phyloP scores from a whole-genome alignment of 495 filamentous ascomycete genomes.

The Aspergillus bertholletiae region DNA sequence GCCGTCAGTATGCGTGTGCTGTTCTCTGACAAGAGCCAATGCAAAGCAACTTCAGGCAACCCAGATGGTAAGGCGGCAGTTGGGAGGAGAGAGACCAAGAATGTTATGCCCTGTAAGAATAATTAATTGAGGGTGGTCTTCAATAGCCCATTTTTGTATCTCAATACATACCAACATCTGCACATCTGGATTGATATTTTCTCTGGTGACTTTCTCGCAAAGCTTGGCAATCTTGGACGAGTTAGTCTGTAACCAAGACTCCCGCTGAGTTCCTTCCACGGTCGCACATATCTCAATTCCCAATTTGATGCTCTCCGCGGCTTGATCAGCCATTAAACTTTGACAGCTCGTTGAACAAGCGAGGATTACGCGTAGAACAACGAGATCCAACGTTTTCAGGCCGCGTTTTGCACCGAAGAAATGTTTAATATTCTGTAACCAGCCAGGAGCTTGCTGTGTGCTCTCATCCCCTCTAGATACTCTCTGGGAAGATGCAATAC shows the following conservation, averaged over 20 bases:
- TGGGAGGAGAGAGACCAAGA: constrained; percentile 31
- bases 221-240: constrained; percentile 46
- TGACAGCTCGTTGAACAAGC: constrained; percentile 45
- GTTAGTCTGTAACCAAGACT: constrained; percentile 44
- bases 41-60: constrained; percentile 21
- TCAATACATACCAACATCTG: constrained; percentile 41
- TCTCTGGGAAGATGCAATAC: constrained; percentile 26
- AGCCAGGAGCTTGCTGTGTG: constrained; percentile 16
- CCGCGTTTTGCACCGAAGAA: constrained; percentile 49
- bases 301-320: constrained; percentile 46
- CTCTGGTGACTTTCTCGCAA: constrained; percentile 44
- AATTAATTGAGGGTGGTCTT: constrained; percentile 5
- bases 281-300: constrained; percentile 45
- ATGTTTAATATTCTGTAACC: constrained; percentile 40
- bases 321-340: constrained; percentile 32
- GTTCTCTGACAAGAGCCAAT: constrained; percentile 27
- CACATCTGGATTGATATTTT: constrained; percentile 33
- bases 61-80: constrained; percentile 18
- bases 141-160: neutral
- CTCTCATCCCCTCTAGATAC: constrained; percentile 7
- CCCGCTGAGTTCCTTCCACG: constrained; percentile 37
- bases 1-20: constrained; percentile 16
- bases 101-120: constrained; percentile 32
- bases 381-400: constrained; percentile 52
- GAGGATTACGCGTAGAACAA: constrained; percentile 49